Evolutionary conservation across 331 rosid genomes (phyloP), one percentile per base, ranked within the genome.

Genomic region (Acacia pycnantha): DNA sequence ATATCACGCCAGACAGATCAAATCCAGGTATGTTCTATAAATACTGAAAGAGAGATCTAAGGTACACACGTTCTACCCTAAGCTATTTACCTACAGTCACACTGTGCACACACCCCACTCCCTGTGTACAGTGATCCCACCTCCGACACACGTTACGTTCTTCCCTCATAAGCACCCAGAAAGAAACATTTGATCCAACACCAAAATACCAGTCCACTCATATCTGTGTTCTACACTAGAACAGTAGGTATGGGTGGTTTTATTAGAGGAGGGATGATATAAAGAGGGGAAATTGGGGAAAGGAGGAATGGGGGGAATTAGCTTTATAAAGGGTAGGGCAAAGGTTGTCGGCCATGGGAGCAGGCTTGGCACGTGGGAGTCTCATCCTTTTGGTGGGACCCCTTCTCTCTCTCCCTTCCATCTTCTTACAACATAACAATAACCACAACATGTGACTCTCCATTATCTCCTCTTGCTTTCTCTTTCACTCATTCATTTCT

Each of bases 311-410:
- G 69, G 40, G 13, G 69, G 6, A 37, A 27, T 27, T 62, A 14
- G 69, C 69, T 62, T 62, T 62, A 62, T 27, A 62, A 62, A 62
- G 69, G 69, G 67, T 59, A 59, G 67, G 67, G 67, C 67, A 59
- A 59, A 59, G 67, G 69, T 27, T 62, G 69, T 62, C 69, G 69
- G 69, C 69, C 69, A 27, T 62, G 37, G 68, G 37, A 62, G 40
- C 40, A 27, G 68, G n/a, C 21, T 14, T 29, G 69, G 69, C 69
- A 62, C 69, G 69, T 62, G 69, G 69, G 40, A 62, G 69, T 27
- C 19, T 26, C 37, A 61, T 61, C 18, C 68, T 61, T 61, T 5
- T 27, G 16, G 40, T 27, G 69, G 69, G 69, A 27, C 69, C 69
- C 68, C 1, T 31, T 58, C 68, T 11, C 66, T 11, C 31, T 26